These are phyloP conservation scores for Coccomyxa sp. DNA, from an alignment of 139 green algal genomes.

Conservation along the genomic window DNA sequence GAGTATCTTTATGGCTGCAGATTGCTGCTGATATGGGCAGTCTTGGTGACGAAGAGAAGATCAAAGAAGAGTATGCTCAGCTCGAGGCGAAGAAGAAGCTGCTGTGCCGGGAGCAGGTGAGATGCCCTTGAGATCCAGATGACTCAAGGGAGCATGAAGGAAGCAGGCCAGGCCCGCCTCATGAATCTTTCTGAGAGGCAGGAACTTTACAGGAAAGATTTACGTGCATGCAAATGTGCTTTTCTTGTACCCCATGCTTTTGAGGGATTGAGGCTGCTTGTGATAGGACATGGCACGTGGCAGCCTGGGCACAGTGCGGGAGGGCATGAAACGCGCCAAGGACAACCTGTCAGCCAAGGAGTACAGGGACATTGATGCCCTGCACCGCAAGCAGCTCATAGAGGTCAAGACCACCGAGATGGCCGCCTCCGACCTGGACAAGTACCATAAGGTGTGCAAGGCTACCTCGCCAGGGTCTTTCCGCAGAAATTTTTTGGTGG, in stretches of 20 bases:
- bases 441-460: conserved; percentile 80
- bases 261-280: background rate
- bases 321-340: conserved; percentile 21
- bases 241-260: background rate
- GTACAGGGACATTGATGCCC: conserved; percentile 69
- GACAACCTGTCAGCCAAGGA: conserved; percentile 44
- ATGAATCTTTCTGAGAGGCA: background rate
- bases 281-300: conserved; percentile 28
- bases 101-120: background rate
- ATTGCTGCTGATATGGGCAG: background rate
- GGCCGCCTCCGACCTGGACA: conserved; percentile 83
- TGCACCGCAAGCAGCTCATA: conserved; percentile 51
- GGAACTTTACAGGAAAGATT: background rate
- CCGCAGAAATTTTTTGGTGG: too few relatives aligned
- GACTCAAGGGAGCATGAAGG: background rate
- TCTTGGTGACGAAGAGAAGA: background rate
- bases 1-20: background rate
- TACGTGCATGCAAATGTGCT: background rate
- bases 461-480: background rate
- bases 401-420: conserved; percentile 84
- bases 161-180: background rate
- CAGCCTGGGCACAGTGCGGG: conserved; percentile 24
- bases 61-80: background rate
- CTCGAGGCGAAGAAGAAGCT: background rate
- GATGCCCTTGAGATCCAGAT: background rate